These are phyloP conservation scores for Exophiala phaeomuriformis DNA, from an alignment of 2,329 filamentous ascomycete species.

Conservation along the genomic window DNA sequence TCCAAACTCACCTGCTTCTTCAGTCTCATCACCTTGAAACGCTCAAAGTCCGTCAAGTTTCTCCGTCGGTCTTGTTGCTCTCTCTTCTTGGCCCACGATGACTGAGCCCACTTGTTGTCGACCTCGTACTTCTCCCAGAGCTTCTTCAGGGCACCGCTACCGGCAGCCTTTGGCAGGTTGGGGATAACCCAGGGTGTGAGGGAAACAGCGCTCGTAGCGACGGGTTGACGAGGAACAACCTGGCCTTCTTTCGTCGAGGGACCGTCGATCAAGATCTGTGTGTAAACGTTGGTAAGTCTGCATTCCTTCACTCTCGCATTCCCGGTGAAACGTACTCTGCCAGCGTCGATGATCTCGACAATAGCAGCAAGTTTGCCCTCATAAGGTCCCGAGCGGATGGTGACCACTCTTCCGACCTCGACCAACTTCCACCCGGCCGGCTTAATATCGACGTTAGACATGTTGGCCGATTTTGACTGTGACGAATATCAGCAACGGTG, in stretches of 20 bases:
- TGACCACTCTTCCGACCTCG: conserved; percentile 95
- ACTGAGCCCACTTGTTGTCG: conserved; percentile 86
- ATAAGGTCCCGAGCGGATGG: conserved; percentile 76
- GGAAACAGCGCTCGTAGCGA: conserved; percentile 73
- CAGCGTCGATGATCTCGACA: conserved; percentile 99
- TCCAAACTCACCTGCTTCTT: conserved; percentile 80
- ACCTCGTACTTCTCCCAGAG: conserved; percentile 87
- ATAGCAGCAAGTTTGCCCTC: conserved; percentile 83
- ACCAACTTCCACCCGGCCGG: conserved; percentile 87
- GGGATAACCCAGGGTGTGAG: conserved; percentile 84
- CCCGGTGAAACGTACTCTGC: conserved; percentile 71
- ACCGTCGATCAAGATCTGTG: conserved; percentile 89
- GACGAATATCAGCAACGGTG: conserved; percentile 10
- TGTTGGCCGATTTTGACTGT: conserved; percentile 33
- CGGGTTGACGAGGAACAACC: conserved; percentile 77
- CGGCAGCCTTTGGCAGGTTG: conserved; percentile 76
- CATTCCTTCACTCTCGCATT: conserved; percentile 1
- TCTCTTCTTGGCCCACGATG: conserved; percentile 90
- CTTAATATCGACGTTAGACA: conserved; percentile 77
- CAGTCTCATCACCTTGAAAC: conserved; percentile 99
- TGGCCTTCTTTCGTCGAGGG: conserved; percentile 73
- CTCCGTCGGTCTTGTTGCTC: conserved; percentile 78
- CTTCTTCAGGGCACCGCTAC: conserved; percentile 74
- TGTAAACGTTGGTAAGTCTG: conserved; percentile 10
- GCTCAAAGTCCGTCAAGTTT: conserved; percentile 94